These are phyloP conservation scores for Xylariaceae sp. DNA, from an alignment of 2,329 filamentous ascomycete species.

Conservation along the genomic window DNA sequence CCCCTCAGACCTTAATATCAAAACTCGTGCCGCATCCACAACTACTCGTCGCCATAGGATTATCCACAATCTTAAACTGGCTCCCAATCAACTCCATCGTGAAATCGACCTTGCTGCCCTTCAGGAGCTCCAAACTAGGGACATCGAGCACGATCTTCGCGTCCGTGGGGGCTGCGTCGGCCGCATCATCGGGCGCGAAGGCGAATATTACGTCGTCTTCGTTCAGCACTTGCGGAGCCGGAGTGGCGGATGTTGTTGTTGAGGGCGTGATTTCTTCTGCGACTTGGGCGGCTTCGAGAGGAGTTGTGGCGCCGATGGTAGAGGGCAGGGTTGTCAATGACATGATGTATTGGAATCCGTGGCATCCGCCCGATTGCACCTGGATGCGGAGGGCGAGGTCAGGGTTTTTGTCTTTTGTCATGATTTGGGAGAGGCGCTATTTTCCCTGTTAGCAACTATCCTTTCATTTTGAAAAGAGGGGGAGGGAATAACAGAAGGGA, in stretches of 20 bases:
- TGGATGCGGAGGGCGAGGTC: conserved; percentile 82
- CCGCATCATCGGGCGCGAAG: conserved; percentile 49
- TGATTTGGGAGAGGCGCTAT: conserved; percentile 71
- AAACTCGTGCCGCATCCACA: conserved; percentile 98
- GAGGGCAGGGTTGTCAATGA: conserved; percentile 63
- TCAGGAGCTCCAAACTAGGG: conserved; percentile 78
- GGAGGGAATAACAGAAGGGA: too few relatives aligned
- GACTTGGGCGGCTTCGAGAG: conserved; percentile 6
- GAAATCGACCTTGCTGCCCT: conserved; percentile 93
- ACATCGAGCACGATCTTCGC: conserved; percentile 88
- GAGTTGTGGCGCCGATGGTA: conserved; percentile 6
- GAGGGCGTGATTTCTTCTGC: conserved; percentile 26
- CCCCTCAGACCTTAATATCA: conserved; percentile 70
- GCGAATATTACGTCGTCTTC: conserved; percentile 89
- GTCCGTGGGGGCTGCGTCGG: background rate
- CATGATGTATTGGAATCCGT: conserved; percentile 98
- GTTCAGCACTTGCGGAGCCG: conserved; percentile 28
- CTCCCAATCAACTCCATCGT: conserved; percentile 81
- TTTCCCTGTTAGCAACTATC: too few relatives aligned
- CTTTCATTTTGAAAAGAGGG: too few relatives aligned
- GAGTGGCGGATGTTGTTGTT: conserved; percentile 26
- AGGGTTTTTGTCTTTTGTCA: conserved; percentile 65
- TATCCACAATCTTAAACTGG: conserved; percentile 95
- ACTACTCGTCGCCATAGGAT: conserved; percentile 84
- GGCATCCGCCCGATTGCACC: conserved; percentile 90